These are phyloP conservation scores for Nematodospora valgi DNA, from an alignment of 805 yeast species.

Conservation along the genomic window DNA sequence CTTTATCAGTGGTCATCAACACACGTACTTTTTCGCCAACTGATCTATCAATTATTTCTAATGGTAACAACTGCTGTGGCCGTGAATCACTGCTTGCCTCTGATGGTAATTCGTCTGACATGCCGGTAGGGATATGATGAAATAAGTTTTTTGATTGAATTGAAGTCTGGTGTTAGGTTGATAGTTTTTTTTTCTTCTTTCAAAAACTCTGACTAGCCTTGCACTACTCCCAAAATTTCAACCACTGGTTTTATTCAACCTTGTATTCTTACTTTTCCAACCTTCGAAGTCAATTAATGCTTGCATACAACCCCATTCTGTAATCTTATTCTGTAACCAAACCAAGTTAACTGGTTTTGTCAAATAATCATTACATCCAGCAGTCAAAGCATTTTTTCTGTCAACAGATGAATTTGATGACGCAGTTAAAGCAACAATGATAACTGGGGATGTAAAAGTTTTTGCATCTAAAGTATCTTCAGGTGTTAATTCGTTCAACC, in stretches of 20 bases:
- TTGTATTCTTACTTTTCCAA: constrained; percentile 51
- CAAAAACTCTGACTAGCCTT: background rate
- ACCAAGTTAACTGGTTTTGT: constrained; percentile 93
- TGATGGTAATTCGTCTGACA: background rate
- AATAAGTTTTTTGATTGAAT: background rate
- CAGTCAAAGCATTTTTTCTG: constrained; percentile 85
- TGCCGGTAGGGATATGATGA: background rate
- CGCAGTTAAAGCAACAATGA: constrained; percentile 95
- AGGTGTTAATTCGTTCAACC: constrained; percentile 25
- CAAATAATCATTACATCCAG: constrained; percentile 95
- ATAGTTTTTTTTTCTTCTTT: background rate
- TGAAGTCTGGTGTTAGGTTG: background rate
- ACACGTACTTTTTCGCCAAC: constrained; percentile 80
- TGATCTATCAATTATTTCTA: constrained; percentile 84
- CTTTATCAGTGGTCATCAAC: constrained; percentile 58
- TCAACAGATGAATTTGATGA: constrained; percentile 76
- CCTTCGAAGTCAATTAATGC: constrained; percentile 94
- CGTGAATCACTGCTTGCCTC: too few relatives aligned
- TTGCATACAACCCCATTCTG: constrained; percentile 99
- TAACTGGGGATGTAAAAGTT: constrained; percentile 89
- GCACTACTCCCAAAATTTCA: background rate
- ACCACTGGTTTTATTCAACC: constrained; percentile 3
- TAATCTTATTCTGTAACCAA: constrained; percentile 91
- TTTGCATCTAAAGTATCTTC: constrained; percentile 58
- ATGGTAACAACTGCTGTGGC: constrained; percentile 50